phyloP scores from a whole-genome alignment of 441 rosid species.

The Pelargonium myrrhifolium region DNA sequence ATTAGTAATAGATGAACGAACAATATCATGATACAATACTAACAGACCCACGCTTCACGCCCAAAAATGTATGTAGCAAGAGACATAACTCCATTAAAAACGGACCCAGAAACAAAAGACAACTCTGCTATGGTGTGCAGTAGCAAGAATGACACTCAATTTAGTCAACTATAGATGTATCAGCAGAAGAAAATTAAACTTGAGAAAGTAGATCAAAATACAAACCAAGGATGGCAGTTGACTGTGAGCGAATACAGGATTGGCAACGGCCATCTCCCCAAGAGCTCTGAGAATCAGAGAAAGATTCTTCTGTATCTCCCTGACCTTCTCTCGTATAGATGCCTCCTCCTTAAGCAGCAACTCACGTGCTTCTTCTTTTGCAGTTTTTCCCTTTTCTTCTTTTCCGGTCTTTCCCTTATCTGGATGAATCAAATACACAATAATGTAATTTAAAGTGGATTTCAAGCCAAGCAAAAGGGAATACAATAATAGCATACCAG shows the following conservation, averaged over 20 bases:
- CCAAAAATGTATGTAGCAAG: neutral
- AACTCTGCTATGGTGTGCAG: neutral
- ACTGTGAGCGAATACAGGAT: slow-evolving; percentile 94
- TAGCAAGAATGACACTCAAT: neutral
- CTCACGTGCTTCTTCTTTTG: slow-evolving; percentile 97
- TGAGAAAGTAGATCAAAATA: slow-evolving; percentile 17
- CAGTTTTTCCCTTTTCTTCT: slow-evolving; percentile 81
- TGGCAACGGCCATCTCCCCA: slow-evolving; percentile 85
- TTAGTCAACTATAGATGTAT: neutral
- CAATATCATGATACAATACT: neutral
- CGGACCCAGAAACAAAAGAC: neutral
- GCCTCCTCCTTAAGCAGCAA: slow-evolving; percentile 91
- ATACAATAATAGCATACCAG: slow-evolving; percentile 42
- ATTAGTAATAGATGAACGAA: too few relatives aligned
- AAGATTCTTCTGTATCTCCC: slow-evolving; percentile 52
- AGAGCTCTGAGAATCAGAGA: slow-evolving; percentile 72
- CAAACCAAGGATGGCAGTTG: slow-evolving; percentile 89
- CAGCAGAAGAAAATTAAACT: neutral
- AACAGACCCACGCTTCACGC: neutral
- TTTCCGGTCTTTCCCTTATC: slow-evolving; percentile 40
- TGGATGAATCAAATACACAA: slow-evolving; percentile 22
- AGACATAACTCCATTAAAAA: neutral
- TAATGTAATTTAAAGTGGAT: slow-evolving; percentile 2
- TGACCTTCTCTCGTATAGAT: slow-evolving; percentile 60
- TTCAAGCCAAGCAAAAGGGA: slow-evolving; percentile 1